Evolutionary conservation across 768 basidiomycete species (phyloP).

Genomic region (Mycena vitilis): DNA sequence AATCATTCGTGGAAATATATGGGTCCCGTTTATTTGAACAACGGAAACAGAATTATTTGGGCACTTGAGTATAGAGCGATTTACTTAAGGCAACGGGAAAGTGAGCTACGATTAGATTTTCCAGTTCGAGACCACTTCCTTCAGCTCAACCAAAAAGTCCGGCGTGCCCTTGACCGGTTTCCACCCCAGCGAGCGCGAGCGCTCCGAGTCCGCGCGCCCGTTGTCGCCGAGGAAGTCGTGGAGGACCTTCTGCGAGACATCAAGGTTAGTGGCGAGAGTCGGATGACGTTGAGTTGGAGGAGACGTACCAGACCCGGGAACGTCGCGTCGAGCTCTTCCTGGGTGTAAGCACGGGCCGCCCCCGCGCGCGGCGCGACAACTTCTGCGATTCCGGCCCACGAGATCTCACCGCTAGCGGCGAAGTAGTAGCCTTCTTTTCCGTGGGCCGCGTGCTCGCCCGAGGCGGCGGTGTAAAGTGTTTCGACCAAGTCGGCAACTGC

Average conservation of each 20-base stretch:
- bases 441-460: slow-evolving; percentile 24
- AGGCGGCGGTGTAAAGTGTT: slow-evolving; percentile 12
- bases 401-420: slow-evolving; percentile 36
- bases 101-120: no score
- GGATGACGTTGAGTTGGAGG: neutral
- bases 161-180: slow-evolving; percentile 47
- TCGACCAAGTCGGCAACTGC: slow-evolving; percentile 21
- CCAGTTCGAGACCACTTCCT: slow-evolving; percentile 42
- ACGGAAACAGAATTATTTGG: no score
- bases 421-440: slow-evolving; percentile 43
- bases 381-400: slow-evolving; percentile 25
- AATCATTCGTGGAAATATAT: no score
- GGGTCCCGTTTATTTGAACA: no score
- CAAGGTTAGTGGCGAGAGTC: neutral
- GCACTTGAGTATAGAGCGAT: no score
- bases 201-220: slow-evolving; percentile 37
- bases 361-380: slow-evolving; percentile 35
- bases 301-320: slow-evolving; percentile 26
- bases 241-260: neutral
- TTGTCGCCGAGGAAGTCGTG: slow-evolving; percentile 39
- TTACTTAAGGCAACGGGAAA: no score
- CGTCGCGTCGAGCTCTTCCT: slow-evolving; percentile 43
- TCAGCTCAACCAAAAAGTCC: slow-evolving; percentile 49
- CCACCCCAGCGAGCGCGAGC: slow-evolving; percentile 50
- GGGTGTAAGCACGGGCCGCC: slow-evolving; percentile 39